Evolutionary conservation across 2,329 filamentous ascomycete genomes (phyloP).

Genomic region (Xenosphaeropsis pyriputrescens): DNA sequence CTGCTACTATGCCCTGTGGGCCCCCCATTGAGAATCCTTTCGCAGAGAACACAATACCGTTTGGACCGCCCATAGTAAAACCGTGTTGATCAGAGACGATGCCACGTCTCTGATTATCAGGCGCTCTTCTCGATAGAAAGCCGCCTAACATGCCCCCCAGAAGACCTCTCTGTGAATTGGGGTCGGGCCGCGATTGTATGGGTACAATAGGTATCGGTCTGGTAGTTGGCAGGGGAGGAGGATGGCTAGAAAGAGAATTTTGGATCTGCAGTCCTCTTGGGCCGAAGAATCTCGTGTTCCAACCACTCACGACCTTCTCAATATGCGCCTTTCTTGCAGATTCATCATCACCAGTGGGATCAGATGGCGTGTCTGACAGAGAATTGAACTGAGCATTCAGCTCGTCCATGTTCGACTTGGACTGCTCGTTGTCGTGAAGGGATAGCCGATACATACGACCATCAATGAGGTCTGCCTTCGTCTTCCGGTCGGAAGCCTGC

Average conservation of each 20-base stretch:
- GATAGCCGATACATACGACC: slow-evolving; percentile 12
- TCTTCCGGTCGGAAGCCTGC: slow-evolving; percentile 31
- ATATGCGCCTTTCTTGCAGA: slow-evolving; percentile 14
- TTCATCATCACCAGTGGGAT: neutral
- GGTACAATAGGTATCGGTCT: slow-evolving; percentile 17
- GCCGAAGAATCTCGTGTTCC: slow-evolving; percentile 41
- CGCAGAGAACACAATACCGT: slow-evolving; percentile 1
- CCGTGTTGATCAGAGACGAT: neutral
- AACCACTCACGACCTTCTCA: slow-evolving; percentile 31
- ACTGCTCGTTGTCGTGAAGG: slow-evolving; percentile 7
- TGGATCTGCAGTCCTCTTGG: slow-evolving; percentile 30
- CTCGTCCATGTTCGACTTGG: slow-evolving; percentile 15
- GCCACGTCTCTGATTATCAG: neutral
- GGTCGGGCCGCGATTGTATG: neutral
- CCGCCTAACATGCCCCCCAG: neutral
- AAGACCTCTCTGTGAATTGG: neutral
- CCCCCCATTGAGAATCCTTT: neutral
- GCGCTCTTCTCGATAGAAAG: neutral
- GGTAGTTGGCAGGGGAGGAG: slow-evolving; percentile 25
- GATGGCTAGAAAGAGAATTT: slow-evolving; percentile 9
- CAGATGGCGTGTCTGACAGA: slow-evolving; percentile 13
- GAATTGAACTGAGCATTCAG: slow-evolving; percentile 27
- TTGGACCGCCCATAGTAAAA: neutral
- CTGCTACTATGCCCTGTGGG: neutral
- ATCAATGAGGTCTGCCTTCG: slow-evolving; percentile 24